Conservation (phyloP, 495 filamentous ascomycete genomes). For the Daldinia vernicosa region DNA sequence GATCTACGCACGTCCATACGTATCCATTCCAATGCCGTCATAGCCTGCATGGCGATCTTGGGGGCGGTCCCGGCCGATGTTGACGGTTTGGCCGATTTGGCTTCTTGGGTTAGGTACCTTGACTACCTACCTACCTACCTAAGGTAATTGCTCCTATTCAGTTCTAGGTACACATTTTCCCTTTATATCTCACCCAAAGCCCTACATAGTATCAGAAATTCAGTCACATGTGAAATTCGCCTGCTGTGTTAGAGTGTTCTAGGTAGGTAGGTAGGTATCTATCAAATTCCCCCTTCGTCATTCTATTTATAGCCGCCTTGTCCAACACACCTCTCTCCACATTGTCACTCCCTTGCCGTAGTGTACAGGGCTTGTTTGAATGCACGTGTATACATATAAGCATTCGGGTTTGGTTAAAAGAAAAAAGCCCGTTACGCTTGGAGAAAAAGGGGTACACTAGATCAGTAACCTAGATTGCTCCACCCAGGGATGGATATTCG, state of each 20-base stretch:
- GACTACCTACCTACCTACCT: too few species aligned
- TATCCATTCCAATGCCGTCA: background rate
- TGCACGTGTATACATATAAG: background rate
- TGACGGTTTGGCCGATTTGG: background rate
- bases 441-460: background rate
- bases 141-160: too few species aligned
- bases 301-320: conserved; percentile 7
- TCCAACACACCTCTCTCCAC: background rate
- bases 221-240: background rate
- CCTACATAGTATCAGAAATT: background rate
- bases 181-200: background rate
- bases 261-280: too few species aligned
- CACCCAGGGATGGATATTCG: background rate
- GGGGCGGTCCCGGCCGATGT: background rate
- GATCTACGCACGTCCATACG: too few species aligned
- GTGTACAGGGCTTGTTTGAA: background rate
- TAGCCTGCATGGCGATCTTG: background rate
- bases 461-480: background rate
- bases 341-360: background rate
- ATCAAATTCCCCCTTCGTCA: background rate
- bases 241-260: background rate
- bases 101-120: background rate
- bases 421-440: background rate
- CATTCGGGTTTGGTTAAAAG: background rate
- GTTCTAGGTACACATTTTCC: background rate